These are phyloP conservation scores for Durusdinium trenchii DNA, from an alignment of 73 alveolate species.

Conservation along the genomic window DNA sequence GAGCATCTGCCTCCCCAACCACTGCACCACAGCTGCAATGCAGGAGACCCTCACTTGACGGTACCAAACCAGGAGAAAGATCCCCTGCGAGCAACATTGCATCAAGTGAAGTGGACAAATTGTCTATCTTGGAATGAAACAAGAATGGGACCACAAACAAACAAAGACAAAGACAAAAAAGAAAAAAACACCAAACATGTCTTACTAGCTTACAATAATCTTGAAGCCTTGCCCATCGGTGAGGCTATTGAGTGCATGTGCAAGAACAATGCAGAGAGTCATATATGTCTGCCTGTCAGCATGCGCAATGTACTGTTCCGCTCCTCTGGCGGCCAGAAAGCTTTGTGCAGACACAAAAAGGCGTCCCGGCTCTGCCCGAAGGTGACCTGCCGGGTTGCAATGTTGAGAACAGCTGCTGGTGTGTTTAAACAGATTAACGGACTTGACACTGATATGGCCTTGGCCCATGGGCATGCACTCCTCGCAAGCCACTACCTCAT, in stretches of 20 bases:
- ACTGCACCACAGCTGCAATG: conserved; percentile 80
- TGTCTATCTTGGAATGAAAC: too few species aligned
- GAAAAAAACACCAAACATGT: neutral
- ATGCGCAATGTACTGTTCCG: too few species aligned
- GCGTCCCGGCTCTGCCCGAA: conserved; percentile 71
- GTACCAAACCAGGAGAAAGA: neutral
- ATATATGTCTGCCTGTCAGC: neutral
- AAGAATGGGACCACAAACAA: neutral
- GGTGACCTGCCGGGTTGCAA: neutral
- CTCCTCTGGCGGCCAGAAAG: conserved; percentile 69
- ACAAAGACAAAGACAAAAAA: neutral
- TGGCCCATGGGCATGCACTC: conserved; percentile 93
- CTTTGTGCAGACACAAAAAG: conserved; percentile 54
- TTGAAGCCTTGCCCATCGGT: neutral
- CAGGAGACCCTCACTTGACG: conserved; percentile 11
- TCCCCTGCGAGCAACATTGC: neutral
- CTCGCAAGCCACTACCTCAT: conserved; percentile 83
- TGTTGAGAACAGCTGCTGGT: neutral
- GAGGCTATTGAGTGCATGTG: neutral
- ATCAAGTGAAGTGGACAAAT: too few species aligned
- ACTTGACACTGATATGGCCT: neutral
- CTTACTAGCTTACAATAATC: neutral
- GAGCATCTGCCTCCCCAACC: conserved; percentile 56
- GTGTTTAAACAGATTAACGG: neutral
- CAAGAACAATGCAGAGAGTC: neutral